Conservation (phyloP, 768 basidiomycete species). For the Thelephora aurantiotincta region DNA sequence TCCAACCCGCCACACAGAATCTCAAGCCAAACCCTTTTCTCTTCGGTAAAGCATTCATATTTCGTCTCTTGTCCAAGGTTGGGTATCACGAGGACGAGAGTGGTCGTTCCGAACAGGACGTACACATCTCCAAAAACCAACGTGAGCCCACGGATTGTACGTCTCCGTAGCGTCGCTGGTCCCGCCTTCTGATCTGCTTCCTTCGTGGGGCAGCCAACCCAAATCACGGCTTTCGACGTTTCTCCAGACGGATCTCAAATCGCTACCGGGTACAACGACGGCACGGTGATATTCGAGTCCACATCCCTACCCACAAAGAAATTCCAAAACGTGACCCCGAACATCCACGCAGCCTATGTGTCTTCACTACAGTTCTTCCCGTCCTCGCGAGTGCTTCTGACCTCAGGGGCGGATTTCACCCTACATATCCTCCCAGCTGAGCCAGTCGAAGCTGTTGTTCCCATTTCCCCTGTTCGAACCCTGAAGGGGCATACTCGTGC, state of each 20-base stretch:
- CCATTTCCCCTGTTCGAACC: constrained; percentile 37
- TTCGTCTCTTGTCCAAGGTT: constrained; percentile 32
- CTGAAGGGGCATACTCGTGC: constrained; percentile 53
- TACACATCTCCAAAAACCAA: constrained; percentile 17
- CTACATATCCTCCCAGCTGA: constrained; percentile 53
- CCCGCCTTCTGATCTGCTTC: background rate
- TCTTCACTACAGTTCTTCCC: constrained; percentile 52
- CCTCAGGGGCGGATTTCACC: constrained; percentile 53
- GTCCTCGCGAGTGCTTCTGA: constrained; percentile 56
- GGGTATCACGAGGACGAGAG: constrained; percentile 29
- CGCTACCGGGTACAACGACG: constrained; percentile 47
- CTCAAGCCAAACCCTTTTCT: constrained; percentile 1
- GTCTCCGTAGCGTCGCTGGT: no score
- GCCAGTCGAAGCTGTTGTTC: constrained; percentile 16
- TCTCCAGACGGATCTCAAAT: constrained; percentile 44
- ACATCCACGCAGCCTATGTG: constrained; percentile 38
- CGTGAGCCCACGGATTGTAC: background rate
- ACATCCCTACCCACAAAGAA: constrained; percentile 11
- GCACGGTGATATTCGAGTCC: constrained; percentile 38
- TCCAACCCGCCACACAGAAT: background rate
- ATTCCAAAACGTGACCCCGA: constrained; percentile 16
- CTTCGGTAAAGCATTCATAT: constrained; percentile 19
- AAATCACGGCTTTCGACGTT: constrained; percentile 52
- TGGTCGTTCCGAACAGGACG: constrained; percentile 37
- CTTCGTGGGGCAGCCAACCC: constrained; percentile 24